Conservation (phyloP, 2,329 filamentous ascomycete genomes). For the Penicillium nordicum region DNA sequence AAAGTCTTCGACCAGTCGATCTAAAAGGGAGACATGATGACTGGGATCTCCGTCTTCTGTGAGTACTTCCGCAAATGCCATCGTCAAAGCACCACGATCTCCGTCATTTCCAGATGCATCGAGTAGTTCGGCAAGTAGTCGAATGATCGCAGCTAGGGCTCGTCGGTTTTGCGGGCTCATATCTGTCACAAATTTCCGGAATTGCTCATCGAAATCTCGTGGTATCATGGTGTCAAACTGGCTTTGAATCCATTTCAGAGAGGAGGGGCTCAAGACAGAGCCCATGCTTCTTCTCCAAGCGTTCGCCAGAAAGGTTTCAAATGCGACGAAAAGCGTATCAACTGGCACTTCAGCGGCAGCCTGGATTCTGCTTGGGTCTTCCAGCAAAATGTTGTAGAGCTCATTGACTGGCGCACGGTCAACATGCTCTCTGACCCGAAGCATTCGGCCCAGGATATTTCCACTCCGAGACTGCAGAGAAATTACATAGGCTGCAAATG, state of each 20-base stretch:
- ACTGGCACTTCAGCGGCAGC: conserved; percentile 70
- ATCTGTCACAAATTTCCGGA: conserved; percentile 51
- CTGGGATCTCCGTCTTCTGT: conserved; percentile 73
- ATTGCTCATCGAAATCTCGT: conserved; percentile 54
- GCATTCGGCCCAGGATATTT: conserved; percentile 73
- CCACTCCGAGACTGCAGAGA: conserved; percentile 81
- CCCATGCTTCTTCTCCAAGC: conserved; percentile 90
- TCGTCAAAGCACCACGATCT: conserved; percentile 80
- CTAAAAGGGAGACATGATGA: conserved; percentile 82
- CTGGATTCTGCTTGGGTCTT: conserved; percentile 76
- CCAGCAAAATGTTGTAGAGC: conserved; percentile 81
- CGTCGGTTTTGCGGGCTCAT: conserved; percentile 62
- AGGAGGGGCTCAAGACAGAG: conserved; percentile 69
- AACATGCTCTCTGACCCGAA: conserved; percentile 66
- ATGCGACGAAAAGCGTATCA: conserved; percentile 84
- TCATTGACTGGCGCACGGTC: conserved; percentile 83
- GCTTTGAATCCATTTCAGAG: conserved; percentile 68
- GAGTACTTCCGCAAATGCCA: conserved; percentile 83
- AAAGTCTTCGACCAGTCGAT: conserved; percentile 84
- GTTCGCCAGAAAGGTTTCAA: conserved; percentile 86
- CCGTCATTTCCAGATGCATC: conserved; percentile 89
- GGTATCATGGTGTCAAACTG: conserved; percentile 44
- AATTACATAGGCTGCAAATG: conserved; percentile 77
- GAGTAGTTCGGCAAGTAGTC: conserved; percentile 78
- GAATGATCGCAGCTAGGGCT: conserved; percentile 79